Conservation (phyloP, 345 rosid species). For the Fremontodendron californicum region DNA sequence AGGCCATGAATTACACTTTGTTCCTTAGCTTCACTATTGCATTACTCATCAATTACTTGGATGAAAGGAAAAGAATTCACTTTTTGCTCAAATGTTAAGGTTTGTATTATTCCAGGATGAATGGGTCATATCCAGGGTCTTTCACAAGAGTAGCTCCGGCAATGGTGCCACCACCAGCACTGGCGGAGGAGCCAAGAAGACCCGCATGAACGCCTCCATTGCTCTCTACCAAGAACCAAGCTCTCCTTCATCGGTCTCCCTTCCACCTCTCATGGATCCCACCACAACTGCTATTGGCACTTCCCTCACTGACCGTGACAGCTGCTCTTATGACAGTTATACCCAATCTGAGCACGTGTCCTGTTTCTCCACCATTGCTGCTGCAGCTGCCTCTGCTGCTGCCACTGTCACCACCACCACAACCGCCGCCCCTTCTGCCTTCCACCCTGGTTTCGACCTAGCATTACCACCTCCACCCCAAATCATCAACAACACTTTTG, state of each 20-base stretch:
- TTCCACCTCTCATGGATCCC: constrained; percentile 71
- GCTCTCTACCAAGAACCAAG: constrained; percentile 41
- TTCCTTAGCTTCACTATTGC: not conserved
- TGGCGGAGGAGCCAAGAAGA: constrained; percentile 43
- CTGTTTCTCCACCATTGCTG: constrained; percentile 96
- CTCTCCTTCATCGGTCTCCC: constrained; percentile 72
- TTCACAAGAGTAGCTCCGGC: constrained; percentile 49
- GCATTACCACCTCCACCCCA: constrained; percentile 24
- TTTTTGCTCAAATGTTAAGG: not conserved
- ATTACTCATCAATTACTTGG: not conserved
- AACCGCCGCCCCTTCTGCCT: not conserved
- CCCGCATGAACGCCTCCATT: constrained; percentile 28
- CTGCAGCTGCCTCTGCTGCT: constrained; percentile 45
- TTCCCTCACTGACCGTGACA: constrained; percentile 34
- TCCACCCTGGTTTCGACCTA: constrained; percentile 25
- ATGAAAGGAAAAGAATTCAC: not conserved
- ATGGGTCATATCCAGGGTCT: constrained; percentile 95
- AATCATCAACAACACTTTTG: not conserved
- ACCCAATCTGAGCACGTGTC: constrained; percentile 87
- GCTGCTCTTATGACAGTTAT: constrained; percentile 52
- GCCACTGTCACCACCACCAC: constrained; percentile 30
- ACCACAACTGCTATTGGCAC: constrained; percentile 20
- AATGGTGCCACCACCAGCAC: constrained; percentile 19
- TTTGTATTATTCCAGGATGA: constrained; percentile 52
- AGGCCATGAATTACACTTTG: not conserved